Evolutionary conservation across 495 filamentous ascomycete genomes (phyloP).

Genomic region (Clohesyomyces aquaticus): DNA sequence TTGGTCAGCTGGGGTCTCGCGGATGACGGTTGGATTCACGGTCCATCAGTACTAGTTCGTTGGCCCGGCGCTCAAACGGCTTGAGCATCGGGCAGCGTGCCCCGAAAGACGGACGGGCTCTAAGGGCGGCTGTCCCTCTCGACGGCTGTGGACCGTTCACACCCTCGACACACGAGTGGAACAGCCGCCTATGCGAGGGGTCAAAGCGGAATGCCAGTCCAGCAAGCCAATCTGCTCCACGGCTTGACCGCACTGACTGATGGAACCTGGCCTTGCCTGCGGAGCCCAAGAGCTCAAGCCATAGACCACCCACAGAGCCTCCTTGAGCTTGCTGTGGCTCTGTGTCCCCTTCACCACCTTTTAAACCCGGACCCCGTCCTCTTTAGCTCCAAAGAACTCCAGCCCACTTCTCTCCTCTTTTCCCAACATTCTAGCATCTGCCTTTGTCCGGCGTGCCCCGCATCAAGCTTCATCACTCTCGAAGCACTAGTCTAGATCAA

Average conservation of each 20-base stretch:
- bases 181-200: constrained; percentile 34
- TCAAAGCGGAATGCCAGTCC: constrained; percentile 15
- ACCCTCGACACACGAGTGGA: constrained; percentile 21
- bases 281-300: constrained; percentile 21
- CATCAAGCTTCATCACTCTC: constrained; percentile 19
- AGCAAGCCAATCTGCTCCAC: constrained; percentile 27
- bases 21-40: constrained; percentile 3
- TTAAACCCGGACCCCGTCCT: constrained; percentile 17
- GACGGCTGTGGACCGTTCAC: background rate
- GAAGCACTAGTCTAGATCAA: constrained; percentile 3
- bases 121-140: background rate
- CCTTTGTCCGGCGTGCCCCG: constrained; percentile 27
- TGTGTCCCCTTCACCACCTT: constrained; percentile 11
- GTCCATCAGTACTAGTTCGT: background rate
- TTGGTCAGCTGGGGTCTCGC: constrained; percentile 16
- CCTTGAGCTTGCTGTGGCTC: constrained; percentile 7
- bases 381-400: background rate
- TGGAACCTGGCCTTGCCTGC: background rate
- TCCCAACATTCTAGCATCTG: constrained; percentile 8
- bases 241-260: constrained; percentile 20
- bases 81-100: constrained; percentile 25
- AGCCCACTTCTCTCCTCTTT: constrained; percentile 5
- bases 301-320: constrained; percentile 26
- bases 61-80: constrained; percentile 16
- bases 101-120: constrained; percentile 19